A percentile compares a stretch with the other conserved stretches of the same genome.
phyloP scores from a whole-genome alignment of 2,329 filamentous ascomycete genomes.

The Aspergillus unguis region DNA sequence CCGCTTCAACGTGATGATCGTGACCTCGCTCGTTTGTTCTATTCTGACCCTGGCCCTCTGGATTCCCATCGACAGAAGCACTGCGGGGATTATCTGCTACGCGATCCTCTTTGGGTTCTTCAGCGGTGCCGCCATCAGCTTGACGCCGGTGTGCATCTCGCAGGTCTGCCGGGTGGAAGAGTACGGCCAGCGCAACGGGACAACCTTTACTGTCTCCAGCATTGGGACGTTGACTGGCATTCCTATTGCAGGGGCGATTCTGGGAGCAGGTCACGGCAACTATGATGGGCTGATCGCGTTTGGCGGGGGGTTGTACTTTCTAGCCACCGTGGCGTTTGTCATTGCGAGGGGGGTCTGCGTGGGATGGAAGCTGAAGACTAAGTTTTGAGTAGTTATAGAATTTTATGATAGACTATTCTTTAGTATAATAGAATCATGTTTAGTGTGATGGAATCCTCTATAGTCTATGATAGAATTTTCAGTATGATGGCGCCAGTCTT shows the following conservation, averaged over 20 bases:
- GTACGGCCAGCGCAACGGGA: constrained; percentile 25
- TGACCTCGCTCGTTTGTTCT: constrained; percentile 18
- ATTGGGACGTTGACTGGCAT: constrained; percentile 23
- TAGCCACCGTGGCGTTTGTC: constrained; percentile 22
- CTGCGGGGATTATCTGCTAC: constrained; percentile 22
- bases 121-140: constrained; percentile 28
- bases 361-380: constrained; percentile 20
- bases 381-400: constrained; percentile 15
- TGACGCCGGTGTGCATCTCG: constrained; percentile 31
- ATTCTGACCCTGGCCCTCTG: constrained; percentile 25
- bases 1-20: constrained; percentile 35
- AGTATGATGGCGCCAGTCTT: too few species aligned
- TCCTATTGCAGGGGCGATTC: constrained; percentile 26
- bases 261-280: constrained; percentile 1
- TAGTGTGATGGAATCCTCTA: too few species aligned
- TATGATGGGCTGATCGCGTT: constrained; percentile 17
- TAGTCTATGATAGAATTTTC: too few species aligned
- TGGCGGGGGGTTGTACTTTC: constrained; percentile 26
- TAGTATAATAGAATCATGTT: not conserved
- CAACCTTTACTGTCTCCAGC: constrained; percentile 24
- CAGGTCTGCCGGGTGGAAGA: constrained; percentile 30
- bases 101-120: constrained; percentile 23
- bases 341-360: constrained; percentile 22
- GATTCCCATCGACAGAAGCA: constrained; percentile 15
- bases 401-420: not conserved